Evolutionary conservation across 2,329 filamentous ascomycete species (phyloP), one percentile per base, ranked within the genome.

Genomic region (Magnaporthales sp.): DNA sequence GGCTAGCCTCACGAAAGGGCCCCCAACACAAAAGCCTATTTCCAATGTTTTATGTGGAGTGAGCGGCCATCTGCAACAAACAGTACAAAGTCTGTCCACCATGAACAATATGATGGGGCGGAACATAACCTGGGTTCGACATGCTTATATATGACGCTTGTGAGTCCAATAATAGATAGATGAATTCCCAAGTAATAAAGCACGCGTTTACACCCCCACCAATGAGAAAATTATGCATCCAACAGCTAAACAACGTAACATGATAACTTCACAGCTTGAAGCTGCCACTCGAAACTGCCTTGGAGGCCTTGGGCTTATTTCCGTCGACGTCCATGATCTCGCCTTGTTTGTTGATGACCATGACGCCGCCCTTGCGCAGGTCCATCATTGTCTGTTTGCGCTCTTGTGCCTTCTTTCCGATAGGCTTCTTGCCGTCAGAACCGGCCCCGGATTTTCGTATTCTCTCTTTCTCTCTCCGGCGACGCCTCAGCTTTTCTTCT

Each of bases 261-360:
- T n/a, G 13, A 64, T 9, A 27, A 29, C 19, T 26, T 65, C 81
- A 90, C 71, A 90, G 74, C 81, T 91, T 90, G 73, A 84, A 89
- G 68, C 79, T 83, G 67, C 84, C 83, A 68, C 86, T 86, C 64
- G 82, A 83, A 58, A 78, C 75, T n/a, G 78, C 75, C 74, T 80
- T 83, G 46, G 77, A 78, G 61, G 78, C 81, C 76, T 83, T 83
- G 60, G 90, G 84, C 80, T 91, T 90, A 73, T 90, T 92, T 31
- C 93, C 93, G 71, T 95, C 88, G 38, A 97, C 85, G 78, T 96
- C 90, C 22, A 89, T 89, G 66, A 97, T 80, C 77, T 93, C 89
- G 65, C 94, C 94, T 81, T 92, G 93, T 79, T 90, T 91, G 69
- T 93, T 93, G 79, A 97, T 95, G 68, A 98, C 86, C 83, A 91